Evolutionary conservation across 2,329 filamentous ascomycete genomes (phyloP).

Genomic region (Penicillium capsulatum): DNA sequence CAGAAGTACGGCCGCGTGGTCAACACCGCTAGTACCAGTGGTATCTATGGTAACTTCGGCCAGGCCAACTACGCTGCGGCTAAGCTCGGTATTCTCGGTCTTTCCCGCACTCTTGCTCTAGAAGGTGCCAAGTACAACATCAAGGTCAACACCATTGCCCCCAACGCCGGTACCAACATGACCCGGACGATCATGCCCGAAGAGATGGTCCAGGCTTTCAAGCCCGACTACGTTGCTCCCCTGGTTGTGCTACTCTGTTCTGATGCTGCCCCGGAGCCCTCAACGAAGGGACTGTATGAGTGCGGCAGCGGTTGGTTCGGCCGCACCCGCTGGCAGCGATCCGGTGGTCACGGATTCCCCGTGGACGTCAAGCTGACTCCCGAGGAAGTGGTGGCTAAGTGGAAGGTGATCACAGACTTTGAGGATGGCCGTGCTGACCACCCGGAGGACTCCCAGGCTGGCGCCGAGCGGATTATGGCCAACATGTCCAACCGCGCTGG

Average conservation of each 20-base stretch:
- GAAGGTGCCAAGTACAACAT: slow-evolving; percentile 98
- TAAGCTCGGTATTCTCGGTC: slow-evolving; percentile 88
- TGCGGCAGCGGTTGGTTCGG: slow-evolving; percentile 92
- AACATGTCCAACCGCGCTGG: slow-evolving; percentile 76
- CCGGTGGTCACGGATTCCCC: slow-evolving; percentile 85
- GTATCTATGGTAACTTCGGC: slow-evolving; percentile 98
- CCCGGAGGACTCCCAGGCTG: slow-evolving; percentile 73
- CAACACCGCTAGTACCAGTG: slow-evolving; percentile 94
- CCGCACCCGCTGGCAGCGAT: slow-evolving; percentile 90
- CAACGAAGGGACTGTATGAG: slow-evolving; percentile 86
- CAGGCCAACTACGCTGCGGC: slow-evolving; percentile 96
- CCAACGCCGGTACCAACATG: slow-evolving; percentile 94
- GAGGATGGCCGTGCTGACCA: slow-evolving; percentile 83
- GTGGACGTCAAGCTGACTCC: slow-evolving; percentile 77
- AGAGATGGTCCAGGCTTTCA: slow-evolving; percentile 97
- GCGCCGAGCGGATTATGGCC: slow-evolving; percentile 72
- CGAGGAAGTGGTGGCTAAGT: slow-evolving; percentile 73
- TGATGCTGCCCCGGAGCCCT: slow-evolving; percentile 78
- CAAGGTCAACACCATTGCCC: slow-evolving; percentile 94
- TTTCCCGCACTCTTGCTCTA: slow-evolving; percentile 86
- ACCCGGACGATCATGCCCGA: slow-evolving; percentile 91
- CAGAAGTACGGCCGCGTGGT: slow-evolving; percentile 97
- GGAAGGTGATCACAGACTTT: slow-evolving; percentile 78
- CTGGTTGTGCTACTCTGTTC: slow-evolving; percentile 81
- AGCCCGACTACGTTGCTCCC: slow-evolving; percentile 96